Percentiles rank a stretch among this genome's conserved stretches.
phyloP scores from a whole-genome alignment of 768 basidiomycete species.

The Kwoniella heveanensis region DNA sequence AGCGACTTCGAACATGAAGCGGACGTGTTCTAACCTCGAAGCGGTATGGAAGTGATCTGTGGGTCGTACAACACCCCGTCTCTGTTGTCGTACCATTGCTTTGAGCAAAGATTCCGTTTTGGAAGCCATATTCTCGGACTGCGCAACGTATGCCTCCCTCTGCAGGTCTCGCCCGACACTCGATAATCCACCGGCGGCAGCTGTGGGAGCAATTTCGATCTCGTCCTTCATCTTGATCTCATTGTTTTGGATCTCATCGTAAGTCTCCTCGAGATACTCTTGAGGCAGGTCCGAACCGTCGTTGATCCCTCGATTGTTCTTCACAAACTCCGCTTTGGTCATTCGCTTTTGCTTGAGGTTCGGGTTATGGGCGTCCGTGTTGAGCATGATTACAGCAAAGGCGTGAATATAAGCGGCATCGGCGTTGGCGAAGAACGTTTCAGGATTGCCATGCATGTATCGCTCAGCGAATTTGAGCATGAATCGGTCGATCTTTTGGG shows the following conservation, averaged over 20 bases:
- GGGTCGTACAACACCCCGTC: slow-evolving; percentile 65
- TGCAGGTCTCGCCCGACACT: slow-evolving; percentile 92
- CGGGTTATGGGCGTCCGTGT: slow-evolving; percentile 95
- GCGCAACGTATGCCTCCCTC: slow-evolving; percentile 91
- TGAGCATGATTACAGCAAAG: slow-evolving; percentile 92
- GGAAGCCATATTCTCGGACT: slow-evolving; percentile 92
- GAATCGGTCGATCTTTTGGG: slow-evolving; percentile 97
- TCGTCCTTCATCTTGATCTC: slow-evolving; percentile 99
- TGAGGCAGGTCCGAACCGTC: slow-evolving; percentile 86
- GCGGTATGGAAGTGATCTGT: slow-evolving; percentile 94
- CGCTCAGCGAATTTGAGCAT: slow-evolving; percentile 99
- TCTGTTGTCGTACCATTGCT: slow-evolving; percentile 88
- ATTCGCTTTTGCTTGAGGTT: slow-evolving; percentile 86
- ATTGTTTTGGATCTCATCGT: slow-evolving; percentile 84
- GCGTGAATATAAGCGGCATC: slow-evolving; percentile 94
- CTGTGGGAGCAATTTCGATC: slow-evolving; percentile 63
- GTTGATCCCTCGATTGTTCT: slow-evolving; percentile 96
- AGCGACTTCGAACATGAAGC: slow-evolving; percentile 98
- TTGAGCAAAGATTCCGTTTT: slow-evolving; percentile 97
- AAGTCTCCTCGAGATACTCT: slow-evolving; percentile 74
- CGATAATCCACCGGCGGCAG: slow-evolving; percentile 68
- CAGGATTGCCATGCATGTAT: slow-evolving; percentile 84
- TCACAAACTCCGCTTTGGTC: slow-evolving; percentile 86
- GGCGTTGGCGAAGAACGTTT: slow-evolving; percentile 88
- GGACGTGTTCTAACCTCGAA: slow-evolving; percentile 92